Percentiles rank a stretch among this genome's conserved stretches.
Conservation (phyloP, 1,284 basidiomycete genomes). For the Ustilago bromivora region DNA sequence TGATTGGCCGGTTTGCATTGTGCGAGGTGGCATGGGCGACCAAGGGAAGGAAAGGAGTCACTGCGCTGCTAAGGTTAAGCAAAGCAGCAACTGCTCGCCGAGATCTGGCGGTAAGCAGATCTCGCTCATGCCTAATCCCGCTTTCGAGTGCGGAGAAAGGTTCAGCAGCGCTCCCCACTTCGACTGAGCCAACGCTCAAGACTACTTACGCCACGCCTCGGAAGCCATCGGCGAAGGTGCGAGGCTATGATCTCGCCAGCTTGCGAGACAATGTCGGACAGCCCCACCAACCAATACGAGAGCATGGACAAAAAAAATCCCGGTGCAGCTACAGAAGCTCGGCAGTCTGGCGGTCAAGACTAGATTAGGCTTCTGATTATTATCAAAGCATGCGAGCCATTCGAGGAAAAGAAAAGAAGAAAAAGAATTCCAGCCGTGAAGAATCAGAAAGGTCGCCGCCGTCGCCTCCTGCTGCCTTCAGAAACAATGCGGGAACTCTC, state of each 20-base stretch:
- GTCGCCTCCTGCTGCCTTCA: neutral
- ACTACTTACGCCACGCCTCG: neutral
- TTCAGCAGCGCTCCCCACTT: neutral
- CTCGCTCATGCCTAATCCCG: neutral
- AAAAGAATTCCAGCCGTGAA: neutral
- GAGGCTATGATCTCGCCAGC: neutral
- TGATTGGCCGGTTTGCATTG: conserved; percentile 3
- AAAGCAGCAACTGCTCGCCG: neutral
- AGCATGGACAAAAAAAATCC: neutral
- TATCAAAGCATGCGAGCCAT: conserved; percentile 26
- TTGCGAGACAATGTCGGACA: neutral
- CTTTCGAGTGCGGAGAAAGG: neutral
- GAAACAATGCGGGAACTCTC: conserved; percentile 6
- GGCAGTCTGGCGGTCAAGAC: neutral
- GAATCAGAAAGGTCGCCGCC: neutral
- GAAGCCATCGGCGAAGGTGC: neutral
- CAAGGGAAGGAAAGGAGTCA: neutral
- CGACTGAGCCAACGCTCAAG: no score
- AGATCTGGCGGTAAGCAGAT: conserved; percentile 13
- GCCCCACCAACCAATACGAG: neutral
- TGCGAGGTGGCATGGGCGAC: neutral
- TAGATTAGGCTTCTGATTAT: conserved; percentile 9
- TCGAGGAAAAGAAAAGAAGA: neutral
- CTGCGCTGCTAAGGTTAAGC: conserved; percentile 24
- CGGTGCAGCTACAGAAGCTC: neutral